Evolutionary conservation across 495 filamentous ascomycete genomes (phyloP).

Genomic region (Tuber magnatum): DNA sequence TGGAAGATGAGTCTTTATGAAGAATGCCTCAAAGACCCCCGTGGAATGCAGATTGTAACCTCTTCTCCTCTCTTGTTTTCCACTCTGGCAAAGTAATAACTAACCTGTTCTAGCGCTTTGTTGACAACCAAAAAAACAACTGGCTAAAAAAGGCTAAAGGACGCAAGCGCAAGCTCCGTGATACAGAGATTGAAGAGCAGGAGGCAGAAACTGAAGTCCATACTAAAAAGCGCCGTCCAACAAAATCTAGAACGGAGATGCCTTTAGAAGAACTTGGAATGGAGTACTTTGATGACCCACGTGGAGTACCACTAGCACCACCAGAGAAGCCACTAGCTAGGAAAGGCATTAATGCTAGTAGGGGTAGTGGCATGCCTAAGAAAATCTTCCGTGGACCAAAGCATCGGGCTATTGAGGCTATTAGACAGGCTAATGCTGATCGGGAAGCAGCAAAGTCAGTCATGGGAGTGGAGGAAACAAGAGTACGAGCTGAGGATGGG

Average conservation of each 20-base stretch:
- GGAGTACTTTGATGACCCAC: neutral
- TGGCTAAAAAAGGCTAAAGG: constrained; percentile 36
- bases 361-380: neutral
- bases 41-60: constrained; percentile 33
- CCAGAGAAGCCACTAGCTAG: neutral
- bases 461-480: neutral
- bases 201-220: neutral
- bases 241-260: neutral
- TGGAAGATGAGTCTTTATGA: constrained; percentile 37
- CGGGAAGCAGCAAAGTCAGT: neutral
- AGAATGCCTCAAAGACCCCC: constrained; percentile 33
- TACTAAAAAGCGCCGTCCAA: neutral
- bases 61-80: neutral
- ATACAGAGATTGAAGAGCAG: neutral
- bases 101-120: constrained; percentile 30
- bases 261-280: neutral
- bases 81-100: neutral
- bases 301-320: neutral
- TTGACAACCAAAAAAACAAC: constrained; percentile 39
- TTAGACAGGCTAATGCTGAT: neutral
- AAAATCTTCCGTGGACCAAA: neutral
- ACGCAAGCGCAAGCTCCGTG: constrained; percentile 24
- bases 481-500: neutral
- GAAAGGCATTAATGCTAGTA: neutral
- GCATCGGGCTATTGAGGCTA: neutral